A percentile compares a stretch with the other conserved stretches of the same genome.
Conservation (phyloP, 2,329 filamentous ascomycete species). For the Fusarium incarnatum region DNA sequence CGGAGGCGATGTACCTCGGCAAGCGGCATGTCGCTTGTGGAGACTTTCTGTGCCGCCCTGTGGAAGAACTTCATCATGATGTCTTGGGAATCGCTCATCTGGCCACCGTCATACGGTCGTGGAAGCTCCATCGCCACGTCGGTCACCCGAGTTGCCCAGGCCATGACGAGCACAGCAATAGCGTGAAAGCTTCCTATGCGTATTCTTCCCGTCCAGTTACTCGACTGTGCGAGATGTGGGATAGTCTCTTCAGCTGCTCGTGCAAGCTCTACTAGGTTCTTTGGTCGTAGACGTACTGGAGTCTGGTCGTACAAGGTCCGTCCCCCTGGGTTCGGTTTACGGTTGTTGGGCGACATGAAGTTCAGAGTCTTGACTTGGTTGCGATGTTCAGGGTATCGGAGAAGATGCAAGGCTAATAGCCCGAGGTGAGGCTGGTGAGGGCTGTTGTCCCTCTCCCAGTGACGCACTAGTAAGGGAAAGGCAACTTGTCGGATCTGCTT, state of each 20-base stretch:
- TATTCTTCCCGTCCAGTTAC: not conserved
- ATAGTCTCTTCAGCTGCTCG: not conserved
- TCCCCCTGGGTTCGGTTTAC: too few relatives aligned
- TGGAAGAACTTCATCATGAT: not conserved
- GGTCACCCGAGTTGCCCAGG: not conserved
- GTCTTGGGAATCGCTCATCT: not conserved
- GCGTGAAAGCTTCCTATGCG: not conserved
- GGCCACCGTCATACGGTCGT: not conserved
- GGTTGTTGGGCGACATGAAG: not conserved
- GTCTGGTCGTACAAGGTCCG: not conserved
- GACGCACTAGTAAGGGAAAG: not conserved
- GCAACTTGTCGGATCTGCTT: not conserved
- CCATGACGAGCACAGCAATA: not conserved
- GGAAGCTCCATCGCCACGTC: not conserved
- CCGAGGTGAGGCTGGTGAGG: not conserved
- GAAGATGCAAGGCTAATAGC: not conserved
- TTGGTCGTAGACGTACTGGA: not conserved
- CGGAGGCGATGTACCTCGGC: not conserved
- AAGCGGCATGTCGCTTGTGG: not conserved
- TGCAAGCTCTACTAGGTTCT: not conserved
- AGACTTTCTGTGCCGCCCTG: not conserved
- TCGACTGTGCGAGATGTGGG: not conserved
- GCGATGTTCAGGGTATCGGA: not conserved
- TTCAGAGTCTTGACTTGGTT: not conserved
- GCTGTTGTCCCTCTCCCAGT: not conserved